Evolutionary conservation across 441 rosid genomes (phyloP).

Genomic region (Erodium texanum): DNA sequence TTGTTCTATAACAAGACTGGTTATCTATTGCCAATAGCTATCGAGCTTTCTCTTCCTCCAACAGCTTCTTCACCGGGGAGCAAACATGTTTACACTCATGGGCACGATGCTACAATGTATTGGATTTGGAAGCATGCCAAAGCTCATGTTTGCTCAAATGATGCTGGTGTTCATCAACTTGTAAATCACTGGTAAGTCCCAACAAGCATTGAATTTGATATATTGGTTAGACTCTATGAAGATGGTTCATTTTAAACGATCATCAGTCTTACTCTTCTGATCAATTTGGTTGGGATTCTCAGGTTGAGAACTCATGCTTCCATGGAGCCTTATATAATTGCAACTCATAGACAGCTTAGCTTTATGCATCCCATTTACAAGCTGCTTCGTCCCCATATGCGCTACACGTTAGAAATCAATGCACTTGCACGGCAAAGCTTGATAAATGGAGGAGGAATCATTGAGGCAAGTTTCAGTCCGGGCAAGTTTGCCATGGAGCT

Average conservation of each 20-base stretch:
- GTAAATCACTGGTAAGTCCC: slow-evolving; percentile 75
- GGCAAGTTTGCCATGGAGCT: slow-evolving; percentile 78
- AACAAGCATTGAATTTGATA: not conserved
- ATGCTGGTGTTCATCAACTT: slow-evolving; percentile 87
- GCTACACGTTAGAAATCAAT: slow-evolving; percentile 83
- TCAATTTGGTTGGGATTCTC: slow-evolving; percentile 11
- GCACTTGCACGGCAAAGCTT: slow-evolving; percentile 84
- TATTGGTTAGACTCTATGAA: not conserved
- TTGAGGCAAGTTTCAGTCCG: slow-evolving; percentile 79
- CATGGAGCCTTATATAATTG: slow-evolving; percentile 86
- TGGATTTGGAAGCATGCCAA: slow-evolving; percentile 95
- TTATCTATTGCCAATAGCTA: slow-evolving; percentile 54
- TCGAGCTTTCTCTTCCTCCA: slow-evolving; percentile 83
- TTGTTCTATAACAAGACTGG: slow-evolving; percentile 42
- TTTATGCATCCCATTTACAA: slow-evolving; percentile 77
- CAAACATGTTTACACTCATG: slow-evolving; percentile 57
- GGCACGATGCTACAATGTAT: slow-evolving; percentile 74
- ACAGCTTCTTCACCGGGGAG: slow-evolving; percentile 36
- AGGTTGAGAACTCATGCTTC: slow-evolving; percentile 90
- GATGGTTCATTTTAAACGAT: not conserved
- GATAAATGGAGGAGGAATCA: slow-evolving; percentile 84
- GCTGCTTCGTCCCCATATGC: slow-evolving; percentile 84
- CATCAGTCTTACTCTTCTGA: not conserved
- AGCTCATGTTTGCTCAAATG: slow-evolving; percentile 83
- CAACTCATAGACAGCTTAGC: slow-evolving; percentile 84